Conservation (phyloP, 1,284 basidiomycete genomes). For the Ustilago xerochloae region DNA sequence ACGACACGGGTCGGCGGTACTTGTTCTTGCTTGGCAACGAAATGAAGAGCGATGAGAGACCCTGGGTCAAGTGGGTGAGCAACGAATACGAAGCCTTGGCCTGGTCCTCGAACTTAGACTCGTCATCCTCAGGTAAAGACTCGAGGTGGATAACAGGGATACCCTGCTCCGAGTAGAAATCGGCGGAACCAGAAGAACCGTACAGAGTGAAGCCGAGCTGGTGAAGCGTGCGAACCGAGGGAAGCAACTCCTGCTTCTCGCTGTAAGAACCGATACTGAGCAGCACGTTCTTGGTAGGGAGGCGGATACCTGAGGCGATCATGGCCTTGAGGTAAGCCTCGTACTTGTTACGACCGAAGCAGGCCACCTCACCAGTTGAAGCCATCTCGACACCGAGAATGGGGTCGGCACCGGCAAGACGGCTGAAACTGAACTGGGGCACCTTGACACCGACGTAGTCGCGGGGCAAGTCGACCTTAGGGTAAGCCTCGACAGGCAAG, state of each 20-base stretch:
- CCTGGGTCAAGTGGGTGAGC: constrained; percentile 64
- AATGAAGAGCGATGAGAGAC: constrained; percentile 82
- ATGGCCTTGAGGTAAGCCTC: constrained; percentile 97
- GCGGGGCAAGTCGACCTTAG: constrained; percentile 82
- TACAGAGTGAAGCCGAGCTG: constrained; percentile 95
- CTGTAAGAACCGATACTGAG: constrained; percentile 95
- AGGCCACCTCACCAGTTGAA: constrained; percentile 98
- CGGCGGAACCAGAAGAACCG: constrained; percentile 91
- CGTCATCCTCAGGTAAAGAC: constrained; percentile 66
- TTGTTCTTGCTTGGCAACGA: constrained; percentile 98
- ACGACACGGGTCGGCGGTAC: constrained; percentile 95
- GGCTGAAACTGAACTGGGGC: constrained; percentile 96
- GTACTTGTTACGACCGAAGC: constrained; percentile 97
- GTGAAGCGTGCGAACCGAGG: constrained; percentile 95
- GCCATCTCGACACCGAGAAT: constrained; percentile 99
- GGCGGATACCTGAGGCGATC: constrained; percentile 92
- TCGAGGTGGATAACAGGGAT: constrained; percentile 67
- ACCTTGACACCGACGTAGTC: constrained; percentile 99
- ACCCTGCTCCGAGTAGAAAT: constrained; percentile 67
- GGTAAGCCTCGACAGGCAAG: constrained; percentile 88
- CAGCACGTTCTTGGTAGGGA: constrained; percentile 94
- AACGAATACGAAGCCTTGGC: constrained; percentile 66
- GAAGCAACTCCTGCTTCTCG: constrained; percentile 96
- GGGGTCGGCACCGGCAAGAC: constrained; percentile 94
- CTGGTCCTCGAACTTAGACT: constrained; percentile 60